Conservation (phyloP, 2,329 filamentous ascomycete genomes). For the Colletotrichum sp. region DNA sequence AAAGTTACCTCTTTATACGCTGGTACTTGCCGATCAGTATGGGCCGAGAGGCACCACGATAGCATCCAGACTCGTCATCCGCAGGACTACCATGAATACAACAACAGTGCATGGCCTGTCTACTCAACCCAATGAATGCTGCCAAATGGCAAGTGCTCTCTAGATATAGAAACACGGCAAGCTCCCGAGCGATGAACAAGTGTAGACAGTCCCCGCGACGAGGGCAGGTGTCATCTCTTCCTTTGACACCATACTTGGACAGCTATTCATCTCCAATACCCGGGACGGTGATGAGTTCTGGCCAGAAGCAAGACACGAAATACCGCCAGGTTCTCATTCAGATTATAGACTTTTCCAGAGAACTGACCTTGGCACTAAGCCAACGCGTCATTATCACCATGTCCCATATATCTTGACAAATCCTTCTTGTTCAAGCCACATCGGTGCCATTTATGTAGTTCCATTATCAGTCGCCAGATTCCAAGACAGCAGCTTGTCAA, state of each 20-base stretch:
- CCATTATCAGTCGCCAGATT: not conserved
- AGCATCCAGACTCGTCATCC: not conserved
- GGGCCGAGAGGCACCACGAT: not conserved
- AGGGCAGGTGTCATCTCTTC: not conserved
- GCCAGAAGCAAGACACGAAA: not conserved
- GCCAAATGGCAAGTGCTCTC: not conserved
- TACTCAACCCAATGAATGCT: not conserved
- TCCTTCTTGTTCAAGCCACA: not conserved
- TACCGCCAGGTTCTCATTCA: not conserved
- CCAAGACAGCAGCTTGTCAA: not conserved
- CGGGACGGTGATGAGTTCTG: not conserved
- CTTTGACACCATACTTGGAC: not conserved
- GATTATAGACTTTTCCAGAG: not conserved
- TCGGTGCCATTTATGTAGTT: not conserved
- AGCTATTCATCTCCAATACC: not conserved
- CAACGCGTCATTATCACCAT: fast-evolving
- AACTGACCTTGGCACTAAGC: not conserved
- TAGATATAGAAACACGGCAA: not conserved
- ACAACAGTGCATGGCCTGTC: fast-evolving
- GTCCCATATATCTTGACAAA: not conserved
- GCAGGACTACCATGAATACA: not conserved
- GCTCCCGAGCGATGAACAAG: not conserved
- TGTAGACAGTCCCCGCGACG: not conserved
- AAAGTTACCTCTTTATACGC: not conserved
- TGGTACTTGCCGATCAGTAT: not conserved